phyloP scores from a whole-genome alignment of 2,329 filamentous ascomycete genomes.

The Phaeosphaeria sp. region DNA sequence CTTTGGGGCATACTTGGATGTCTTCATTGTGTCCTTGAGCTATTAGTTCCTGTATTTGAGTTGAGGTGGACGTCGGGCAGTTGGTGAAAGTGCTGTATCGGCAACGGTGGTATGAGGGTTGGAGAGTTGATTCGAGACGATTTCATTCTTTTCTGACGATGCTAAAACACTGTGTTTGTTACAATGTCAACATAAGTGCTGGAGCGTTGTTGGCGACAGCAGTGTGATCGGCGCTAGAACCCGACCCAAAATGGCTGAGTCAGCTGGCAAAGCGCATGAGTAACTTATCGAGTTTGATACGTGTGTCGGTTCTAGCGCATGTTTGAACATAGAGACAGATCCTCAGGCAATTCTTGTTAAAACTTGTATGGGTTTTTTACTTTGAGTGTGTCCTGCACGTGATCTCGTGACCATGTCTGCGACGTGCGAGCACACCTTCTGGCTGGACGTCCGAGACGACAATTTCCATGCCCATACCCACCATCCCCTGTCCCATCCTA shows the following conservation, averaged over 20 bases:
- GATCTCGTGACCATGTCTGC: too few relatives aligned
- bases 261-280: neutral
- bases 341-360: too few relatives aligned
- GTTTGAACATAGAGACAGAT: neutral
- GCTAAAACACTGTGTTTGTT: neutral
- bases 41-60: too few relatives aligned
- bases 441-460: too few relatives aligned
- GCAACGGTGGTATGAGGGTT: neutral
- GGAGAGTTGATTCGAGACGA: neutral
- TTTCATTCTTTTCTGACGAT: neutral
- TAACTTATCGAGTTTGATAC: neutral
- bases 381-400: too few relatives aligned
- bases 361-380: too few relatives aligned
- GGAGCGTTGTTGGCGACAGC: neutral
- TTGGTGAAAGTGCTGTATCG: neutral
- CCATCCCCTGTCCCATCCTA: too few relatives aligned
- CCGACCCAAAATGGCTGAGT: slow-evolving; percentile 6
- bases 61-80: too few relatives aligned
- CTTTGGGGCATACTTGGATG: slow-evolving; percentile 40
- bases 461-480: too few relatives aligned
- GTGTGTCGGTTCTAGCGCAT: neutral
- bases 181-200: neutral
- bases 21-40: slow-evolving; percentile 32
- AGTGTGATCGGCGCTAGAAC: neutral
- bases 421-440: too few relatives aligned